Evolutionary conservation across 2,329 filamentous ascomycete species (phyloP).

Genomic region (Trichophyton benhamiae): DNA sequence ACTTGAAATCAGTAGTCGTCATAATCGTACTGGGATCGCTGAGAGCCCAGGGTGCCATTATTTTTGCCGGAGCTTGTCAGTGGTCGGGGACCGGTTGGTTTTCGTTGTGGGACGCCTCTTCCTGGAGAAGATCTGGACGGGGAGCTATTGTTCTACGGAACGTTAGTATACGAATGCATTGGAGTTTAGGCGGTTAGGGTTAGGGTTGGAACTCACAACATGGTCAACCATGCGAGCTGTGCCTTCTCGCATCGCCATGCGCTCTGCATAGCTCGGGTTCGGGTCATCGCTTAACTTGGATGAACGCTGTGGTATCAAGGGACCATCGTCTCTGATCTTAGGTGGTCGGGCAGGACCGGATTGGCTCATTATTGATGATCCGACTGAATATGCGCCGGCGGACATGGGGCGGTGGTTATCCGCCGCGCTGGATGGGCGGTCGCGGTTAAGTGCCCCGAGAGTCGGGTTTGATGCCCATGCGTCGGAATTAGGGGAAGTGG

Average conservation of each 20-base stretch:
- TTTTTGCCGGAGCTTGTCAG: conserved; percentile 25
- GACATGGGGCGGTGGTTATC: conserved; percentile 31
- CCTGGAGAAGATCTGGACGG: conserved; percentile 22
- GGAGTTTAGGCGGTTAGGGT: neutral
- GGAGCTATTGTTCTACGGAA: neutral
- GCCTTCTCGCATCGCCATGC: conserved; percentile 26
- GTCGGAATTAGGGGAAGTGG: conserved; percentile 33
- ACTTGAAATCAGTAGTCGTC: conserved; percentile 19
- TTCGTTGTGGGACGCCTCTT: conserved; percentile 27
- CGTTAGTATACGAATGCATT: conserved; percentile 12
- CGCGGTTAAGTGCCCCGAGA: conserved; percentile 21
- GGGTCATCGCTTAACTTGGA: conserved; percentile 29
- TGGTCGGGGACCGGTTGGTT: conserved; percentile 38
- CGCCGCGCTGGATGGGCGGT: conserved; percentile 21
- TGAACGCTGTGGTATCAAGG: conserved; percentile 43
- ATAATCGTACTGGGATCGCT: conserved; percentile 26
- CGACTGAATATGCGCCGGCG: conserved; percentile 35
- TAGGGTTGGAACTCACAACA: conserved; percentile 17
- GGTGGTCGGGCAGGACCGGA: conserved; percentile 39
- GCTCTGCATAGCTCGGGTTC: conserved; percentile 29
- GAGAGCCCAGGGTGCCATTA: conserved; percentile 22
- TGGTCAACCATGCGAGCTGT: conserved; percentile 16
- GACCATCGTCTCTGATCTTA: conserved; percentile 45
- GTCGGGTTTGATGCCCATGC: conserved; percentile 36
- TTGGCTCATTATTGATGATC: conserved; percentile 25